A percentile compares a stretch with the other conserved stretches of the same genome.
Evolutionary conservation across 2,329 filamentous ascomycete species (phyloP).

Genomic region (Chaetoscypha palmicola): DNA sequence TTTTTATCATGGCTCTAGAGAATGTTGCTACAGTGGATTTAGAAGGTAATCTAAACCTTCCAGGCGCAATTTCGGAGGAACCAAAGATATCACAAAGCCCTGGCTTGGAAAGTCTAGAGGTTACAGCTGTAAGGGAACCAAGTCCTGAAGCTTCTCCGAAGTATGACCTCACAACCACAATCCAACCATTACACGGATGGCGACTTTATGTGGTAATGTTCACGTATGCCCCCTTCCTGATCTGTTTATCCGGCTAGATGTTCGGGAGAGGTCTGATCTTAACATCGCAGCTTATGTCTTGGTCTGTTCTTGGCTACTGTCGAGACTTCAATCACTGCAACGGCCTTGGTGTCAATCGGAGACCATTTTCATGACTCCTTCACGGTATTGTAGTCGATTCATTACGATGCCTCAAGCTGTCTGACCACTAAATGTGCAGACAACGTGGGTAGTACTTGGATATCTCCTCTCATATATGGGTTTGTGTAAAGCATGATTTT

Average conservation of each 20-base stretch:
- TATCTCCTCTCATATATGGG: not conserved
- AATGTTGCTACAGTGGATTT: too few relatives aligned
- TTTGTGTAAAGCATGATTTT: not conserved
- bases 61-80: too few relatives aligned
- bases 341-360: not conserved
- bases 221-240: too few relatives aligned
- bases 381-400: not conserved
- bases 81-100: too few relatives aligned
- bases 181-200: not conserved
- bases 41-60: too few relatives aligned
- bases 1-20: too few relatives aligned
- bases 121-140: too few relatives aligned
- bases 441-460: not conserved
- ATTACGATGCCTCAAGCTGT: not conserved
- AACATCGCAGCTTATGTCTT: not conserved
- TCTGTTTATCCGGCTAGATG: not conserved
- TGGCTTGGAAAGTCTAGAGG: too few relatives aligned
- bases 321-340: not conserved
- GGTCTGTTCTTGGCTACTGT: not conserved
- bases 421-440: not conserved
- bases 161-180: not conserved
- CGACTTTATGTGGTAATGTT: not conserved
- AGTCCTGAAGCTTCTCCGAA: too few relatives aligned
- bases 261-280: not conserved
- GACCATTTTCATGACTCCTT: not conserved